Base-by-base conservation (phyloP, 2,329 filamentous ascomycete genomes). In the Neurospora sp. region DNA sequence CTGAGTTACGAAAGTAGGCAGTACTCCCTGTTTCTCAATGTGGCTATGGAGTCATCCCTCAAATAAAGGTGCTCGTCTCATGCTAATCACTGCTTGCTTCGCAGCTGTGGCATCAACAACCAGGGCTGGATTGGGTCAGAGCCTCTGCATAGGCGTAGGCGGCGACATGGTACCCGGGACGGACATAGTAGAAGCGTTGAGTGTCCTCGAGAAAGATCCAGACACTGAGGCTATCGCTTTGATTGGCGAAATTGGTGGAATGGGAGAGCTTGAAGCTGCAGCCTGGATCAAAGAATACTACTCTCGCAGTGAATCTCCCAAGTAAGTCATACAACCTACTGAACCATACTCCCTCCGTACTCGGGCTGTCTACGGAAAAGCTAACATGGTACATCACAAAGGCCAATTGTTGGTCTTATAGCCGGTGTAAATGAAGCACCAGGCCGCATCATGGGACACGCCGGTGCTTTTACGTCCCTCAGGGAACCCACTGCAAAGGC, bases 101-200 rank as follows among this genome's bases (percentile, higher is more conserved):
- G 13, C 66, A 72, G 88, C 91, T 1, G 91, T 93, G 0, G 91
- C 90, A 0, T 89, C 90, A 1, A 89, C 92, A 33, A 92, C 90
- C 7, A 84, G 89, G 72, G 89, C 87, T n/a, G 91, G 91, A 0
- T 81, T 94, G 0, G 92, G 92, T 0, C 92, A 95, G 78, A 93
- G 90, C 75, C 81, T 93, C 7, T 91, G 91, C 58, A 89, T 94
- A 66, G 91, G 90, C 17, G 90, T 94, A 82, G 92, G 92, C 2
- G 92, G 92, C 2, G 92, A 94, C 76, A 84, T 91, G 42, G 81
- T 93, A 70, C 89, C 91, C 1, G 92, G 92, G 0, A 95, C 91
- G 1, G 90, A 90, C 70, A 88, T 94, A 73, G 85, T 89, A 1
- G 92, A 94, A 76, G 90, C 87, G 0, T 80, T 93, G 70, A 84